These are phyloP conservation scores for Microthyrium microscopicum DNA, from an alignment of 2,329 filamentous ascomycete species.

Conservation along the genomic window DNA sequence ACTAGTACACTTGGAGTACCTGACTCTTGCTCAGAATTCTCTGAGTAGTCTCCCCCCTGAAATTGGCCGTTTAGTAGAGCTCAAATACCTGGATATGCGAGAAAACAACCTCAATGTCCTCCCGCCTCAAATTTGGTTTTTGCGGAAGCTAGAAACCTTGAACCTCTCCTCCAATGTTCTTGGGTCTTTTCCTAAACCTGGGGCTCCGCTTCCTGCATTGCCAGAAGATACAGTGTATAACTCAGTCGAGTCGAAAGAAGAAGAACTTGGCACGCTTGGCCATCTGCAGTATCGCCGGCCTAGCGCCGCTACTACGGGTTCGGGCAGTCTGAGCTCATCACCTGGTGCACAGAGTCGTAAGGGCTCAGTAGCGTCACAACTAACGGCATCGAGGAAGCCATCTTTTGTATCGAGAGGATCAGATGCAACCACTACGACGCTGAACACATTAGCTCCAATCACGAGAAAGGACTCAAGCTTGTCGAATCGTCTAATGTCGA, in stretches of 20 bases:
- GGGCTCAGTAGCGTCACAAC: slow-evolving; percentile 57
- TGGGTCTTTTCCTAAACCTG: slow-evolving; percentile 74
- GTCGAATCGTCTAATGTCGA: slow-evolving; percentile 62
- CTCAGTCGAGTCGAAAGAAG: slow-evolving; percentile 45
- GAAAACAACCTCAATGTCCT: slow-evolving; percentile 86
- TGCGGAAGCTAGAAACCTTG: slow-evolving; percentile 72
- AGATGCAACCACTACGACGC: slow-evolving; percentile 34
- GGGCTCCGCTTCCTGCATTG: slow-evolving; percentile 37
- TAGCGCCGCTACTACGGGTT: slow-evolving; percentile 67
- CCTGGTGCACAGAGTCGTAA: slow-evolving; percentile 64
- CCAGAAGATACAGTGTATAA: slow-evolving; percentile 25
- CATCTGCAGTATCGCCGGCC: slow-evolving; percentile 52
- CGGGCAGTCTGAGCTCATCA: slow-evolving; percentile 57
- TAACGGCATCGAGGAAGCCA: slow-evolving; percentile 54
- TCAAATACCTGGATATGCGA: slow-evolving; percentile 72
- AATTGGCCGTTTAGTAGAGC: slow-evolving; percentile 71
- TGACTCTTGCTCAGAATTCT: slow-evolving; percentile 87
- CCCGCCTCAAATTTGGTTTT: slow-evolving; percentile 92
- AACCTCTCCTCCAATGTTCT: slow-evolving; percentile 94
- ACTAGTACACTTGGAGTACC: slow-evolving; percentile 66
- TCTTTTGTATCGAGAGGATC: slow-evolving; percentile 60
- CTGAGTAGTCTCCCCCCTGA: slow-evolving; percentile 70
- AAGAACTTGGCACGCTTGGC: slow-evolving; percentile 55
- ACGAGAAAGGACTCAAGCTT: slow-evolving; percentile 78
- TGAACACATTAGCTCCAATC: slow-evolving; percentile 35